phyloP scores from a whole-genome alignment of 1,284 basidiomycete species.

The Puccinia triticina region DNA sequence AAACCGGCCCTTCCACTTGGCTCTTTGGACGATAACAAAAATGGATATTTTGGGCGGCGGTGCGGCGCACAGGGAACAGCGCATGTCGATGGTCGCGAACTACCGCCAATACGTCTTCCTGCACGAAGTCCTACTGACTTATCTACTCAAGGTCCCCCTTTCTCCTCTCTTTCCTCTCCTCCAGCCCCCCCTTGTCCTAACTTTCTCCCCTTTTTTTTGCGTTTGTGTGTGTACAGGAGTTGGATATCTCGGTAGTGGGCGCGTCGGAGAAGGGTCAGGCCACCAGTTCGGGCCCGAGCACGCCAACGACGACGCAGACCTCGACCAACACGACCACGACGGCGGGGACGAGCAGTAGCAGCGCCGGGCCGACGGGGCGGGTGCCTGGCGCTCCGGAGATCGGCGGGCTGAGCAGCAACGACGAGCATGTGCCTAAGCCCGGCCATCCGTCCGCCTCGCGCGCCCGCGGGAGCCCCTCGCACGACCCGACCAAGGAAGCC shows the following conservation, averaged over 20 bases:
- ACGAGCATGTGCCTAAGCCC: too few relatives aligned
- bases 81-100: constrained; percentile 60
- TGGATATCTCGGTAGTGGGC: background rate
- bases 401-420: too few relatives aligned
- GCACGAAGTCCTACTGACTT: constrained; percentile 54
- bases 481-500: too few relatives aligned
- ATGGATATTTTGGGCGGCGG: background rate
- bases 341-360: background rate
- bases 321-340: background rate
- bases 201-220: background rate
- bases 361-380: too few relatives aligned
- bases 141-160: constrained; percentile 18
- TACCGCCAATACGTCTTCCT: constrained; percentile 57
- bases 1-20: too few relatives aligned
- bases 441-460: too few relatives aligned
- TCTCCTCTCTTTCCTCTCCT: background rate
- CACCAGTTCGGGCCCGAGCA: background rate
- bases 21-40: too few relatives aligned
- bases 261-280: background rate
- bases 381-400: too few relatives aligned
- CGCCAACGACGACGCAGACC: background rate
- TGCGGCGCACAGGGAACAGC: constrained; percentile 54
- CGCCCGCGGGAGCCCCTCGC: too few relatives aligned
- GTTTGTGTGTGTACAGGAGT: too few relatives aligned
- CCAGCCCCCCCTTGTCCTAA: background rate